Conservation (phyloP, 2,329 filamentous ascomycete genomes). For the Helotiales sp. region DNA sequence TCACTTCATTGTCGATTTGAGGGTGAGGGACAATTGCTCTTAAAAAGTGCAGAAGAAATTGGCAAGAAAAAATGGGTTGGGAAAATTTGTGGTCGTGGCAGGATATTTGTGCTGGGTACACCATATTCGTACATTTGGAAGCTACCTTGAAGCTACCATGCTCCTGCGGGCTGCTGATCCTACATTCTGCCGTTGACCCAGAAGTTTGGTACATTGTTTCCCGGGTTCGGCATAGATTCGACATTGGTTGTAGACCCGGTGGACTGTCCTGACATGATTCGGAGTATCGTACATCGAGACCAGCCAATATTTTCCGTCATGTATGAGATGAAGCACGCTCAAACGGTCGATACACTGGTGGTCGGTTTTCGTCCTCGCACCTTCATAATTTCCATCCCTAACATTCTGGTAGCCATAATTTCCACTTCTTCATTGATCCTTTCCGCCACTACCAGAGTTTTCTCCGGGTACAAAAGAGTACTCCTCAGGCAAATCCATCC, state of each 20-base stretch:
- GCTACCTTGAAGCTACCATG: neutral
- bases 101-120: neutral
- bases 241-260: neutral
- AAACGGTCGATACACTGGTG: no score
- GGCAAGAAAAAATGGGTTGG: no score
- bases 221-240: neutral
- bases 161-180: neutral
- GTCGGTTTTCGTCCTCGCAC: no score
- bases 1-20: neutral
- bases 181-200: neutral
- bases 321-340: neutral
- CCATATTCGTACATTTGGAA: neutral
- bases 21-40: no score
- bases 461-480: conserved; percentile 31
- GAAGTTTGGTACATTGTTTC: neutral
- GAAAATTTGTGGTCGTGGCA: no score
- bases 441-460: neutral
- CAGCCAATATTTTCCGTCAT: neutral
- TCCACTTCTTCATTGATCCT: neutral
- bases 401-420: no score
- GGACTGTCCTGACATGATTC: no score
- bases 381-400: no score
- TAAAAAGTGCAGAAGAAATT: no score
- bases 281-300: neutral
- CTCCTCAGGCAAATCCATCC: conserved; percentile 81